Percentiles rank a stretch among this genome's conserved stretches.
Conservation (phyloP, 2,329 filamentous ascomycete species). For the Aspergillus terreus region DNA sequence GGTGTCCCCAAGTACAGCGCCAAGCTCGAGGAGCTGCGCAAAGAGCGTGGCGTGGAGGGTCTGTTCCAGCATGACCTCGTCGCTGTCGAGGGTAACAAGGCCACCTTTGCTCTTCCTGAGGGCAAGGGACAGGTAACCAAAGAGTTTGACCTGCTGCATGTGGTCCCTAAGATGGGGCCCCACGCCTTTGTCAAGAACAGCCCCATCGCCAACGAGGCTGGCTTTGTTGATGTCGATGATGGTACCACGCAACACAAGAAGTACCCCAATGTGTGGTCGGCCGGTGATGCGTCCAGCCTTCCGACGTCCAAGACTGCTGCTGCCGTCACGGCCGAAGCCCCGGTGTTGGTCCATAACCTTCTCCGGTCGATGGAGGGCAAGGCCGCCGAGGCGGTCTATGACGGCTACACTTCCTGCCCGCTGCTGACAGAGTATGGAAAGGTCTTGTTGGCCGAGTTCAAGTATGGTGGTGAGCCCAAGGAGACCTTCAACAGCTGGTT, state of each 20-base stretch:
- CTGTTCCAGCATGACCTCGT: slow-evolving; percentile 58
- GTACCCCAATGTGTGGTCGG: slow-evolving; percentile 57
- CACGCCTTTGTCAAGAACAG: slow-evolving; percentile 54
- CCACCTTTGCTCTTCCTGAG: slow-evolving; percentile 47
- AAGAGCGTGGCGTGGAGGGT: slow-evolving; percentile 55
- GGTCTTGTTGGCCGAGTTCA: slow-evolving; percentile 63
- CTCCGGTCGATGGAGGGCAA: slow-evolving; percentile 46
- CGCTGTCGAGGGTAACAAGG: slow-evolving; percentile 51
- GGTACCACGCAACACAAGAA: slow-evolving; percentile 52
- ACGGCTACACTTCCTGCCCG: slow-evolving; percentile 57
- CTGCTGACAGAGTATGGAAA: slow-evolving; percentile 57
- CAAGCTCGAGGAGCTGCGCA: slow-evolving; percentile 51
- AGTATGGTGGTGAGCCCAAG: slow-evolving; percentile 60
- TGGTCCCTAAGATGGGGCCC: slow-evolving; percentile 57
- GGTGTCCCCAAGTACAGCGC: slow-evolving; percentile 59
- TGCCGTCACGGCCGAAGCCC: slow-evolving; percentile 51
- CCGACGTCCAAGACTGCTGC: slow-evolving; percentile 57
- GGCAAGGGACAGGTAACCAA: slow-evolving; percentile 44
- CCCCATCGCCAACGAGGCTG: slow-evolving; percentile 51
- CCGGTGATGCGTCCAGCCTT: slow-evolving; percentile 57
- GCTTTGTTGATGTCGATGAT: slow-evolving; percentile 57
- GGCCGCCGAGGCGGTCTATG: slow-evolving; percentile 44
- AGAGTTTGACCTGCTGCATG: slow-evolving; percentile 55
- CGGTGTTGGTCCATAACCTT: slow-evolving; percentile 50
- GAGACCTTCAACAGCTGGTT: slow-evolving; percentile 57